Evolutionary conservation across 2,329 filamentous ascomycete genomes (phyloP).

Genomic region (Fusarium floridanum): DNA sequence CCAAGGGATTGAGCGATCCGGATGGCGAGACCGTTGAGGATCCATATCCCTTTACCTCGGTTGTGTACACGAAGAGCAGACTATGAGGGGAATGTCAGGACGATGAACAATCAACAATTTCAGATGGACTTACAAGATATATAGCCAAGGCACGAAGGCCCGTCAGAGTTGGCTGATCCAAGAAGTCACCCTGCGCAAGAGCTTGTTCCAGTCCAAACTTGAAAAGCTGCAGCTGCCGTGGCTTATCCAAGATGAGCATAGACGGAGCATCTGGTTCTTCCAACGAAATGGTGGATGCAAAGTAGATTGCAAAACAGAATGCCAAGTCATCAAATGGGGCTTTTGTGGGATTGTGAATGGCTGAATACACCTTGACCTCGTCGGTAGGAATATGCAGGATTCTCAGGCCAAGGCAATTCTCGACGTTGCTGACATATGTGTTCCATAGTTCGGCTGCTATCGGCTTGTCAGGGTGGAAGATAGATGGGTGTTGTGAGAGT

Average conservation of each 20-base stretch:
- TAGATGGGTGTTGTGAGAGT: background rate
- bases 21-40: background rate
- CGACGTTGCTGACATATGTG: background rate
- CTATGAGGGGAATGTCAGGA: background rate
- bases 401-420: background rate
- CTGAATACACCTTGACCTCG: conserved; percentile 4
- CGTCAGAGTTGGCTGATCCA: background rate
- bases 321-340: background rate
- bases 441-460: background rate
- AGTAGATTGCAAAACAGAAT: conserved; percentile 12
- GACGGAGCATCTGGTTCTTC: background rate
- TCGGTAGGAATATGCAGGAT: conserved; percentile 3
- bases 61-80: conserved; percentile 9
- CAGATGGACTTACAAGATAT: background rate
- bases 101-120: fast-evolving
- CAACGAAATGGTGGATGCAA: background rate
- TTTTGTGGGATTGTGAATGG: background rate
- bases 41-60: conserved; percentile 5
- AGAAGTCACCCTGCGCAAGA: background rate
- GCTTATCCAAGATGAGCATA: background rate
- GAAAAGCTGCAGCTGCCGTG: background rate
- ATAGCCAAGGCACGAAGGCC: conserved; percentile 10
- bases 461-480: conserved; percentile 1
- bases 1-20: conserved; percentile 7
- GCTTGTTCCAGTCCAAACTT: conserved; percentile 12